Conservation (phyloP, 495 filamentous ascomycete species). For the Penicillium samsonianum region DNA sequence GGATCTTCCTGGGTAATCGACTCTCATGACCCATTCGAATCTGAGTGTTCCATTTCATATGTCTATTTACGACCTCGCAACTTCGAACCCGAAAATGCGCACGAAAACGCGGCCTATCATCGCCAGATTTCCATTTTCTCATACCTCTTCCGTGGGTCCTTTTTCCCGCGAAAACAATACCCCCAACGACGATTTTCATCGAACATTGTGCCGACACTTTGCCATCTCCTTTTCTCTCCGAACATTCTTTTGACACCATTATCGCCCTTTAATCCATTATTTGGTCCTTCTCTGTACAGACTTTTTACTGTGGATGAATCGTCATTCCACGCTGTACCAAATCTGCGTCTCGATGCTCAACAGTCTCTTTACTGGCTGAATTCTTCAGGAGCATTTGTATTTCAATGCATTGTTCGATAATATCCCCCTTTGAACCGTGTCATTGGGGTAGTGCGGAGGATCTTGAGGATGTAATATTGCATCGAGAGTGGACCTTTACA, state of each 20-base stretch:
- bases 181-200: conserved; percentile 11
- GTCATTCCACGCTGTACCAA: conserved; percentile 32
- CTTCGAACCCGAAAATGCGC: conserved; percentile 16
- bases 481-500: conserved; percentile 33
- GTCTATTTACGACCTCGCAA: conserved; percentile 29
- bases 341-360: conserved; percentile 31
- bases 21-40: conserved; percentile 20
- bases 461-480: conserved; percentile 15
- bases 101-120: conserved; percentile 29
- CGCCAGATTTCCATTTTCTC: conserved; percentile 8
- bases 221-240: conserved; percentile 33
- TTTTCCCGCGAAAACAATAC: conserved; percentile 12
- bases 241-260: conserved; percentile 28
- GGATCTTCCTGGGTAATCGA: conserved; percentile 17
- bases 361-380: conserved; percentile 7
- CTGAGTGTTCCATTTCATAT: conserved; percentile 33
- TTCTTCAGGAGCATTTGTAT: conserved; percentile 16
- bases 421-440: conserved; percentile 17
- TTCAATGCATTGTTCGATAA: conserved; percentile 27
- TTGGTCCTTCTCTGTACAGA: conserved; percentile 39
- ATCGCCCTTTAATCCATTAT: conserved; percentile 43
- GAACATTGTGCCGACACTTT: conserved; percentile 12
- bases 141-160: conserved; percentile 4
- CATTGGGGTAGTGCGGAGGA: conserved; percentile 15
- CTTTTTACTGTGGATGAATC: conserved; percentile 10